phyloP scores from a whole-genome alignment of 768 basidiomycete genomes.

The Lentinula sp. region DNA sequence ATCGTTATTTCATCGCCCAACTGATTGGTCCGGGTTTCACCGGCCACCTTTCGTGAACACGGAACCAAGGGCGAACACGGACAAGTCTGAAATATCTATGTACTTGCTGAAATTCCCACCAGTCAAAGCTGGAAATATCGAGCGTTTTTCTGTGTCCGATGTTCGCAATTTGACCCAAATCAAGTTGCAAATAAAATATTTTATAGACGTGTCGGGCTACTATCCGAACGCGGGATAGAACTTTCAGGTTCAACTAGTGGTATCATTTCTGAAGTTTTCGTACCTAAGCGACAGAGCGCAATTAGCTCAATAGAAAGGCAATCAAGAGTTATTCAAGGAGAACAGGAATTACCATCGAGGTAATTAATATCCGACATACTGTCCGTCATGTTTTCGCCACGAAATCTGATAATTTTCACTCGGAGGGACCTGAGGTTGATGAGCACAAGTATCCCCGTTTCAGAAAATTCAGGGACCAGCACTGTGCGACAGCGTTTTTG shows the following conservation, averaged over 20 bases:
- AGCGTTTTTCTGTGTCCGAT: not conserved
- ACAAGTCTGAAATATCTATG: not conserved
- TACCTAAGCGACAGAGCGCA: not conserved
- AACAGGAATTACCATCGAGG: not conserved
- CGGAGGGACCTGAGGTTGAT: slow-evolving; percentile 75
- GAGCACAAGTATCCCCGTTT: slow-evolving; percentile 73
- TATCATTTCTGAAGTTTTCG: not conserved
- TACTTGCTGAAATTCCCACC: not conserved
- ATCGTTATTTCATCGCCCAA: too few relatives aligned
- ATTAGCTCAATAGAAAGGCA: not conserved
- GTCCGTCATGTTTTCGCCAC: slow-evolving; percentile 38
- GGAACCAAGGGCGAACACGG: too few relatives aligned
- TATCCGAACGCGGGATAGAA: not conserved
- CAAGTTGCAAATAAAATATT: not conserved
- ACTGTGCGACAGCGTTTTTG: slow-evolving; percentile 59
- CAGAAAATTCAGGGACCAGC: slow-evolving; percentile 74
- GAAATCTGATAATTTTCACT: slow-evolving; percentile 57
- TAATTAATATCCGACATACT: not conserved
- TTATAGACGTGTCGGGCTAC: not conserved
- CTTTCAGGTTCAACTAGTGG: slow-evolving; percentile 1
- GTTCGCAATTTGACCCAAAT: not conserved
- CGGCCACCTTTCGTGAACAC: too few relatives aligned
- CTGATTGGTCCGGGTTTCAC: too few relatives aligned
- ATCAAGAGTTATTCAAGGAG: not conserved
- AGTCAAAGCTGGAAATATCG: not conserved